A percentile compares a stretch with the other conserved stretches of the same genome.
phyloP scores from a whole-genome alignment of 2,329 filamentous ascomycete genomes.

The Fusarium veterinarium region DNA sequence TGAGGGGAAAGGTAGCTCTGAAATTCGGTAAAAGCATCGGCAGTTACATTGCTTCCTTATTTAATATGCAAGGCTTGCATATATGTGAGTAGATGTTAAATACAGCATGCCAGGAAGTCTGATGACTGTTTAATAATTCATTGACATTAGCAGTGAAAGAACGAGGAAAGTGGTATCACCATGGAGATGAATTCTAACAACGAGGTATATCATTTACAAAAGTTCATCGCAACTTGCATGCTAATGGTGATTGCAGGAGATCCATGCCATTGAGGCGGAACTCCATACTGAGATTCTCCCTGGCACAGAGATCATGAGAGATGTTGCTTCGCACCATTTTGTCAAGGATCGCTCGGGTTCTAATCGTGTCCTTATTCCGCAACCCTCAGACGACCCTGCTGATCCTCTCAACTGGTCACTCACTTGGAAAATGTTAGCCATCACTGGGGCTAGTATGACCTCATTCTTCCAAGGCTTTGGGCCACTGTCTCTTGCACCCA shows the following conservation, averaged over 20 bases:
- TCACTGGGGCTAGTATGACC: not conserved
- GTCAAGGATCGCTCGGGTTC: not conserved
- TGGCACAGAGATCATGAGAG: not conserved
- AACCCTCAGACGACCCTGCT: not conserved
- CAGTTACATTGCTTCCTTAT: not conserved
- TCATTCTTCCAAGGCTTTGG: not conserved
- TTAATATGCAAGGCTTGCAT: not conserved
- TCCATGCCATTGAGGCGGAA: slow-evolving; percentile 1
- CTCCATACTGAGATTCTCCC: not conserved
- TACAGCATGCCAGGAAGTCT: not conserved
- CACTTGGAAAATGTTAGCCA: not conserved
- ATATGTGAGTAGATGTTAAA: not conserved
- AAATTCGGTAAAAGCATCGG: not conserved
- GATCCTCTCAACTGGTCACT: slow-evolving; percentile 1
- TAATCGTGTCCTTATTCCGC: not conserved
- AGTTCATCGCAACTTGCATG: not conserved
- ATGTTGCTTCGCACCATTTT: not conserved
- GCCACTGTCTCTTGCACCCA: not conserved
- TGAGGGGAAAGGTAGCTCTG: not conserved
- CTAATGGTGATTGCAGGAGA: not conserved
- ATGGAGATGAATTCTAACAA: not conserved
- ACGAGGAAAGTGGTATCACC: not conserved
- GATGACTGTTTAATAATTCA: too few species aligned
- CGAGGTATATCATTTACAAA: not conserved
- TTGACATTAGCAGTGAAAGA: not conserved